Evolutionary conservation across 2,329 filamentous ascomycete species (phyloP), one percentile per base, ranked within the genome.

Genomic region (Hortaea werneckii): DNA sequence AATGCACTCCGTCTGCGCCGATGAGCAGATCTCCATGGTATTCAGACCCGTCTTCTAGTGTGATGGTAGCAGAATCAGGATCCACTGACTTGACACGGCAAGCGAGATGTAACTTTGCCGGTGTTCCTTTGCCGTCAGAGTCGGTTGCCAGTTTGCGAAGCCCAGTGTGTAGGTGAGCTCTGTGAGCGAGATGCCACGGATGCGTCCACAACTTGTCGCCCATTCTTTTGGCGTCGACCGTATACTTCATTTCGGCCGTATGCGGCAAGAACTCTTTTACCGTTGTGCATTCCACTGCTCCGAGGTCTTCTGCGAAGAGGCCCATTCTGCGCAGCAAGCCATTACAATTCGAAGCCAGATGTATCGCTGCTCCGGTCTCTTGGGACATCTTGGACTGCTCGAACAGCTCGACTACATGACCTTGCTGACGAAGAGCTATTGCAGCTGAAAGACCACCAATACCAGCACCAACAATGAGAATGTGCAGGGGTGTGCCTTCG

Each of bases 1-100:
- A 61, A 38, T 60, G 58, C 0, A 63, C 54, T 6, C 62, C 62
- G 45, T 64, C 61, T 6, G 61, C 61, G 12, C 59, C 61, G 9
- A 65, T 44, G 5, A 65, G 38, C 3, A 60, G 40, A 50, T 64
- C 61, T 11, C 56, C 60, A 6, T 52, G 40, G 10, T 59, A 12
- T 8, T 9, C 40, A 5, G 55, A 50, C 37, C 61, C 61, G 35
- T 56, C 55, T 37, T 57, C 54, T 1, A 63, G 46, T 1, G 49
- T 53, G 28, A 63, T 46, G 3, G 46, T 50, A 4, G 52, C 61
- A 11, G 49, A 49, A 6, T 46, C 47, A 1, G 54, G 40, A 28
- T 65, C 54, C 1, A 62, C 50, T 11, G 42, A 39, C 30, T 46
- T 42, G 26, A 64, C 56, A 29, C 51, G 51, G 44, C 49, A 53